Base-by-base conservation (phyloP, 2,329 filamentous ascomycete genomes). In the Alternaria sp. region DNA sequence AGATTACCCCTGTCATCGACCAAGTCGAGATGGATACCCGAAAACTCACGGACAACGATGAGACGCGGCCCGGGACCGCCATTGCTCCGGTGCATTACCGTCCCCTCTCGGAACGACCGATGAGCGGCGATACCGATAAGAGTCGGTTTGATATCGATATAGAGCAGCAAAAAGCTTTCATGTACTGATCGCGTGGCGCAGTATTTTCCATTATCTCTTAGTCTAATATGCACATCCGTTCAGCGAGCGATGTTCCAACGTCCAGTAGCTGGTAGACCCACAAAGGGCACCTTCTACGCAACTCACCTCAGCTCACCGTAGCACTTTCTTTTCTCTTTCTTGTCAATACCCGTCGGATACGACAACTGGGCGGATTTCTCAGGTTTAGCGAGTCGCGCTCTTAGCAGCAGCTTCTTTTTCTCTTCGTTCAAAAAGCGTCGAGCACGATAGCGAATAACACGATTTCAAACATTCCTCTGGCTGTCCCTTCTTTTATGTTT, bases 81-180 rank as follows among this genome's bases (percentile, higher is more conserved):
- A 52, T 57, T 38, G 50, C 56, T 41, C 67, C 67, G 22, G 59
- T 64, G 46, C 68, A 68, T 30, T 63, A 66, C 58, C 61, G 57
- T 38, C 61, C 66, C 43, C 59, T 57, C 6, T 68, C 68, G 30
- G 59, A 71, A 54, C 69, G 74, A 53, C 74, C 75, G 46, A 77
- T 77, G 74, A 76, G 73, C 59, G 73, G 71, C 38, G 66, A 64
- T 25, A 77, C 74, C 18, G 73, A 76, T 55, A 75, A 76, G 58
- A 78, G 71, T 57, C 74, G 73, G 30, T 77, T 63, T 43, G 75
- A 78, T 28, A 43, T 70, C 38, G 74, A 76, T 52, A 68, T 77
- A 46, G 75, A 78, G 62, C 74, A 77, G 44, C 75, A 78, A 67
- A 77, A 77, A 64, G 52, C 63, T 36, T 77, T 72, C 63, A 77